Evolutionary conservation across 371 early-diverging fungal genomes (phyloP).

Genomic region (Mortierella sp.): DNA sequence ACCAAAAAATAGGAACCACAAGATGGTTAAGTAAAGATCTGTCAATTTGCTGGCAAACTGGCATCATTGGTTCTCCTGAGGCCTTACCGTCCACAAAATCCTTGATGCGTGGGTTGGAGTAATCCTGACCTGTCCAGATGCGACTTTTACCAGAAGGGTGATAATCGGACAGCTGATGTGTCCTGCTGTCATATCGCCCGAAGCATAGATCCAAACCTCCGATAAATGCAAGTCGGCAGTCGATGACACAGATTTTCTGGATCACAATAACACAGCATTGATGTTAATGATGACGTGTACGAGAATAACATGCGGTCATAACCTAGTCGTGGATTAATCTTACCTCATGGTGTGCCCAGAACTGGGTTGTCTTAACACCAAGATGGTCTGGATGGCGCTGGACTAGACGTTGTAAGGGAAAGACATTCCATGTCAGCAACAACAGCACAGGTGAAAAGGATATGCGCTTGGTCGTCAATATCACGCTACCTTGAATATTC

Average conservation of each 20-base stretch:
- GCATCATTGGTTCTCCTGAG: too few relatives aligned
- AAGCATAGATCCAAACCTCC: slow-evolving; percentile 95
- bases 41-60: too few relatives aligned
- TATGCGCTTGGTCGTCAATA: too few relatives aligned
- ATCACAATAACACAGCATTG: not conserved
- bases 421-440: not conserved
- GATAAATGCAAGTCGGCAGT: slow-evolving; percentile 85
- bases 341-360: slow-evolving; percentile 82
- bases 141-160: slow-evolving; percentile 59
- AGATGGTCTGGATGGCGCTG: slow-evolving; percentile 89
- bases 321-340: too few relatives aligned
- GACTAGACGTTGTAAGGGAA: slow-evolving; percentile 51
- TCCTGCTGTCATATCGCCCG: slow-evolving; percentile 89
- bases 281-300: too few relatives aligned
- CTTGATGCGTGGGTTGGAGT: slow-evolving; percentile 90
- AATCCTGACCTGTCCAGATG: slow-evolving; percentile 89
- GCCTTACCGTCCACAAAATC: slow-evolving; percentile 82
- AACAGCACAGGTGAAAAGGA: too few relatives aligned
- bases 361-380: slow-evolving; percentile 73
- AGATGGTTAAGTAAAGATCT: slow-evolving; percentile 28
- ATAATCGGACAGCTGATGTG: slow-evolving; percentile 83
- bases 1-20: not conserved
- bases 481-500: slow-evolving; percentile 69
- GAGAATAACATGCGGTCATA: not conserved
- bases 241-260: slow-evolving; percentile 86